These are phyloP conservation scores for Hirschfeldia incana DNA, from an alignment of 345 rosid species.

Conservation along the genomic window DNA sequence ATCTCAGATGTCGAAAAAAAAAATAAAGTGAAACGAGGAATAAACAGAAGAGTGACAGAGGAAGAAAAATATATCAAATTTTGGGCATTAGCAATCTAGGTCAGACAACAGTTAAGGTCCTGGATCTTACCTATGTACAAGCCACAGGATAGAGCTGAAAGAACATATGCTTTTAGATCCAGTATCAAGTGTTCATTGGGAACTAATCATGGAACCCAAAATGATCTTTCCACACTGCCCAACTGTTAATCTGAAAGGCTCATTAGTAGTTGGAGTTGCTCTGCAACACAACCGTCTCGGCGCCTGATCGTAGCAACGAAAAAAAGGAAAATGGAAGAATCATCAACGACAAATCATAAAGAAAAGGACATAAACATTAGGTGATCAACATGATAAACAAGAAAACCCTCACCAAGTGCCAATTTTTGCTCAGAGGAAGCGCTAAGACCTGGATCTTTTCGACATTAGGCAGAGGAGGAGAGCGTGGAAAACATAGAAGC, in stretches of 20 bases:
- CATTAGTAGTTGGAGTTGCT: conserved; percentile 48
- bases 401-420: conserved; percentile 79
- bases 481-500: conserved; percentile 69
- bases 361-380: not conserved
- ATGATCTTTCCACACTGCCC: conserved; percentile 65
- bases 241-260: conserved; percentile 60
- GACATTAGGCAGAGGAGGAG: conserved; percentile 59
- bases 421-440: conserved; percentile 55
- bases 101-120: conserved; percentile 30
- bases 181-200: conserved; percentile 38
- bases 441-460: conserved; percentile 62
- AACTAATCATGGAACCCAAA: conserved; percentile 49
- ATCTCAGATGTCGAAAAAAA: conserved; percentile 36
- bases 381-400: not conserved
- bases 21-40: not conserved
- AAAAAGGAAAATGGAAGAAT: not conserved
- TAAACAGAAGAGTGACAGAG: conserved; percentile 13
- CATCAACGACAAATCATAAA: not conserved
- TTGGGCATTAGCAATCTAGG: conserved; percentile 26
- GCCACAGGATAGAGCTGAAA: conserved; percentile 18
- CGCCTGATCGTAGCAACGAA: conserved; percentile 43
- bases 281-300: conserved; percentile 84
- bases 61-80: not conserved
- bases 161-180: conserved; percentile 19
- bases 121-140: conserved; percentile 39